Base-by-base conservation (phyloP, 768 basidiomycete species). In the Cubamyces sp. region DNA sequence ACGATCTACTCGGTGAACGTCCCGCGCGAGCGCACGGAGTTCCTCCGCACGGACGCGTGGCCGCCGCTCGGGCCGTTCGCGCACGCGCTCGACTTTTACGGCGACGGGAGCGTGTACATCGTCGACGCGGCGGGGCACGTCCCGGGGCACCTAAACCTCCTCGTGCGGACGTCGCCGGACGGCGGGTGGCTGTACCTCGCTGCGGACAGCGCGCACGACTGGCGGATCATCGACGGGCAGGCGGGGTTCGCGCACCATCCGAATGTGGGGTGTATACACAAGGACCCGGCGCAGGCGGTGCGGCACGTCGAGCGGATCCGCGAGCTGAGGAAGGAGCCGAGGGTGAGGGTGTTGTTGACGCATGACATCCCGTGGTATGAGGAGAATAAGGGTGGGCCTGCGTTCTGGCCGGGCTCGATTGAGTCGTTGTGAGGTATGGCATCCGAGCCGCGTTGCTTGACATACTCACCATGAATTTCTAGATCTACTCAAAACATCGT, bases 51-150 rank as follows among this genome's bases (percentile, higher is more conserved):
- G 19, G 60, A 65, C 5, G 75, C 73, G 41, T 74, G 57, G 59
- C 28, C 55, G 23, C 30, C 81, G 30, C 66, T 86, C 41, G 84
- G 83, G 0, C 83, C 82, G 6, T 85, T 84, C 69, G 79, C 82
- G 41, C 68, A 63, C 46, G 81, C 82, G 5, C 66, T 80, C 19
- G 84, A 87, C 72, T 81, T 78, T 66, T 85, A 81, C 64, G 78
- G 78, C 19, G 86, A 88, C 62, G 86, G 85, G 7, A 83, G 81
- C 65, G 68, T 85, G 39, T 87, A 83, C 65, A 75, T 87, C 63
- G 71, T 87, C 62, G 82, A 87, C 66, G 78, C 84, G 4, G 78
- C 84, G 2, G 85, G 86, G 0, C 86, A 87, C 69, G 68, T 84
- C 23, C 54, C 73, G 1, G 86, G 87, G 0, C 85, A 87, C 57